These are phyloP conservation scores for Pholiota microspora DNA, from an alignment of 768 basidiomycete species.

Conservation along the genomic window DNA sequence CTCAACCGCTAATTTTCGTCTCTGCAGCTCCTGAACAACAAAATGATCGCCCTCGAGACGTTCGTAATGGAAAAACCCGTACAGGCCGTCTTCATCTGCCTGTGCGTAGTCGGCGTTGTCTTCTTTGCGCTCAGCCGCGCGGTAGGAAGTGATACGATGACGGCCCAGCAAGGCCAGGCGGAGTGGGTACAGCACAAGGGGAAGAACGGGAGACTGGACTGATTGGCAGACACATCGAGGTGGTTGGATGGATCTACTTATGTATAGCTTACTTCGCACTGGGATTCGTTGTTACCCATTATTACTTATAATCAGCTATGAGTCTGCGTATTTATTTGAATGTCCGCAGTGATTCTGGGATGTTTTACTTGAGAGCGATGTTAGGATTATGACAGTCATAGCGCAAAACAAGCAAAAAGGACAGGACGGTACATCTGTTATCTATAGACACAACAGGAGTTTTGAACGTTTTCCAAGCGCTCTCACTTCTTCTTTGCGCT, in stretches of 20 bases:
- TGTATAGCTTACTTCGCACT: neutral
- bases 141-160: constrained; percentile 19
- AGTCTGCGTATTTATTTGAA: too few species aligned
- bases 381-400: too few species aligned
- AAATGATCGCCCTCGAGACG: constrained; percentile 33
- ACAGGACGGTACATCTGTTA: neutral
- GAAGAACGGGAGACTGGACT: constrained; percentile 30
- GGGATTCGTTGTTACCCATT: too few species aligned
- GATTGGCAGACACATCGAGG: neutral
- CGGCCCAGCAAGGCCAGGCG: constrained; percentile 8
- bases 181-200: constrained; percentile 23
- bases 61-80: constrained; percentile 36
- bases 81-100: constrained; percentile 29
- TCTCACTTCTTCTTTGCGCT: constrained; percentile 31
- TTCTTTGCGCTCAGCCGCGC: constrained; percentile 26
- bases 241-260: neutral
- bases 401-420: too few species aligned
- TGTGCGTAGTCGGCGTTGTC: constrained; percentile 24
- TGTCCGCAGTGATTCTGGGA: too few species aligned
- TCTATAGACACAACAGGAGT: neutral
- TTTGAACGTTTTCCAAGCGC: neutral
- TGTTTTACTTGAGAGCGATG: too few species aligned
- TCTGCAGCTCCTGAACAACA: constrained; percentile 39
- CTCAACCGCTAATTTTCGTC: neutral
- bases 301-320: too few species aligned